Conservation (phyloP, 768 basidiomycete species). For the Pleurotus djamor region DNA sequence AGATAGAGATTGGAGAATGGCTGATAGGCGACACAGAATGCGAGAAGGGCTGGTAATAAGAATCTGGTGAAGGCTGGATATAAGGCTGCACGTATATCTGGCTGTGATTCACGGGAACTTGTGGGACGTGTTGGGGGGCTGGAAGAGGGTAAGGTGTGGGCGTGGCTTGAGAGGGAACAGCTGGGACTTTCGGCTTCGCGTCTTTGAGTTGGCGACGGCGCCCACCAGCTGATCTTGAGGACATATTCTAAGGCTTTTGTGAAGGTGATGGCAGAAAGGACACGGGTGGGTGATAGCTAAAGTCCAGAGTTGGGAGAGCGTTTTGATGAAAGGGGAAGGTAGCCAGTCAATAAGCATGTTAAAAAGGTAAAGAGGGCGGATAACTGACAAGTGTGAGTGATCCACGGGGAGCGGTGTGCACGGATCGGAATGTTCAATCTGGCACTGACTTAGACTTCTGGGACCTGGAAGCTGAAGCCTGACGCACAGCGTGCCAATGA, state of each 20-base stretch:
- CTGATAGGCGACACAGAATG: background rate
- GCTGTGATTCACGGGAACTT: background rate
- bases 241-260: background rate
- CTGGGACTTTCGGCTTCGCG: background rate
- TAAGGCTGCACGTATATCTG: slow-evolving; percentile 2
- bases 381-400: slow-evolving; percentile 4
- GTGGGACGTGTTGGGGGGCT: background rate
- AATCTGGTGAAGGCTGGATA: background rate
- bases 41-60: slow-evolving; percentile 2
- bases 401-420: slow-evolving; percentile 1
- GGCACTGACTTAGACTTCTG: background rate
- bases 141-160: background rate
- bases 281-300: background rate
- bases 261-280: background rate
- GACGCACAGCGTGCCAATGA: background rate
- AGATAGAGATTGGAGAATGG: background rate
- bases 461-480: background rate
- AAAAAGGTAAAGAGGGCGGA: slow-evolving; percentile 1
- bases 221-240: slow-evolving; percentile 3
- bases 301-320: background rate
- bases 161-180: background rate
- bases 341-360: background rate
- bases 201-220: slow-evolving; percentile 1
- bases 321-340: background rate
- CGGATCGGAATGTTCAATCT: slow-evolving; percentile 5